Percentiles rank a stretch among this genome's conserved stretches.
Evolutionary conservation across 768 basidiomycete species (phyloP).

Genomic region (Mycena indigotica): DNA sequence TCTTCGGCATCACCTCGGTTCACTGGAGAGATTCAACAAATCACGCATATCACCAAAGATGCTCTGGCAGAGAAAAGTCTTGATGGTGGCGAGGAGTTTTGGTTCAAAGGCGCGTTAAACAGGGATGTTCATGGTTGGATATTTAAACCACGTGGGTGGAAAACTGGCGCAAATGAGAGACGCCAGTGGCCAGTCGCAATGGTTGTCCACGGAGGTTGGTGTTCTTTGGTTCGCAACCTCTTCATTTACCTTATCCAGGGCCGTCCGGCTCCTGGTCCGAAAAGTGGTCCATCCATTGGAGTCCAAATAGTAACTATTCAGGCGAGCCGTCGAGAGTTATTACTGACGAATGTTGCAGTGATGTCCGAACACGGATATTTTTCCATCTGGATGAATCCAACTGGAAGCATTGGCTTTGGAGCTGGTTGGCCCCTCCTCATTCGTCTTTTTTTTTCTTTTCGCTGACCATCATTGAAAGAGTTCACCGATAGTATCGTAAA

Average conservation of each 20-base stretch:
- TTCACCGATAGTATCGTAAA: constrained; percentile 78
- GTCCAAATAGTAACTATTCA: constrained; percentile 64
- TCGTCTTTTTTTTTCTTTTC: not conserved
- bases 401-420: constrained; percentile 91
- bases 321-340: not conserved
- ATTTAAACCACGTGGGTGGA: constrained; percentile 79
- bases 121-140: constrained; percentile 84
- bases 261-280: not conserved
- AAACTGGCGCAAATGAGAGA: constrained; percentile 58
- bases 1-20: constrained; percentile 32
- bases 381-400: constrained; percentile 86
- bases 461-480: constrained; percentile 40
- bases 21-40: constrained; percentile 44
- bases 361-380: constrained; percentile 91
- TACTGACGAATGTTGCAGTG: constrained; percentile 42
- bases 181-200: constrained; percentile 71
- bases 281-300: constrained; percentile 83
- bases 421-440: no score
- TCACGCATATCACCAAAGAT: constrained; percentile 66
- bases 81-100: constrained; percentile 74
- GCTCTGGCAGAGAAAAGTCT: constrained; percentile 61
- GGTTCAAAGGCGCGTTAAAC: constrained; percentile 82
- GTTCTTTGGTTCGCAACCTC: constrained; percentile 63
- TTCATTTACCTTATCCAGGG: constrained; percentile 53
- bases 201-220: constrained; percentile 77